Percentiles rank a stretch among this genome's conserved stretches.
Conservation (phyloP, 805 yeast genomes). For the Ogataea pilisensis region DNA sequence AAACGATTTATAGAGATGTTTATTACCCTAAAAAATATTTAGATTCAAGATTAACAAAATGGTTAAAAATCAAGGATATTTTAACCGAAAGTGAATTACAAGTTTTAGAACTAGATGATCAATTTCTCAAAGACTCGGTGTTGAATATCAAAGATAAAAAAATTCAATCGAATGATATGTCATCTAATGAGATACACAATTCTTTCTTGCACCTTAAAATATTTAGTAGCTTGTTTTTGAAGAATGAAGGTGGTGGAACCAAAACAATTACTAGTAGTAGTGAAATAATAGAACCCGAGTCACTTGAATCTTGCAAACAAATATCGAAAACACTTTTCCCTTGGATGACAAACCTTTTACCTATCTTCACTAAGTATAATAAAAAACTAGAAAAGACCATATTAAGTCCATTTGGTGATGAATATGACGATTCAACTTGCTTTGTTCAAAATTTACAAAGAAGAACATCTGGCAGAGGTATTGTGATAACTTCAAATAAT, state of each 20-base stretch:
- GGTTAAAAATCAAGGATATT: conserved; percentile 25
- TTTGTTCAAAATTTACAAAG: conserved; percentile 27
- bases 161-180: conserved; percentile 20
- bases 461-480: conserved; percentile 43
- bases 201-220: conserved; percentile 24
- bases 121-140: conserved; percentile 19
- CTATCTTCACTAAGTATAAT: conserved; percentile 36
- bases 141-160: conserved; percentile 18
- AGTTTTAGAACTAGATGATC: conserved; percentile 21
- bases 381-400: conserved; percentile 10
- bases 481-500: conserved; percentile 49
- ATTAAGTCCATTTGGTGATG: conserved; percentile 12
- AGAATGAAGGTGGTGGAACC: conserved; percentile 6
- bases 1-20: conserved; percentile 27
- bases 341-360: conserved; percentile 38
- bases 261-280: no score
- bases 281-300: no score
- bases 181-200: conserved; percentile 22
- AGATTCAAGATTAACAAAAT: conserved; percentile 22
- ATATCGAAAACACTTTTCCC: conserved; percentile 29
- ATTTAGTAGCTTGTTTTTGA: conserved; percentile 23
- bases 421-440: conserved; percentile 14
- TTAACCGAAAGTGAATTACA: conserved; percentile 22
- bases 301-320: conserved; percentile 6
- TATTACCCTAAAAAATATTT: conserved; percentile 26